Conservation (phyloP, 768 basidiomycete genomes). For the Sutorius australiensis region DNA sequence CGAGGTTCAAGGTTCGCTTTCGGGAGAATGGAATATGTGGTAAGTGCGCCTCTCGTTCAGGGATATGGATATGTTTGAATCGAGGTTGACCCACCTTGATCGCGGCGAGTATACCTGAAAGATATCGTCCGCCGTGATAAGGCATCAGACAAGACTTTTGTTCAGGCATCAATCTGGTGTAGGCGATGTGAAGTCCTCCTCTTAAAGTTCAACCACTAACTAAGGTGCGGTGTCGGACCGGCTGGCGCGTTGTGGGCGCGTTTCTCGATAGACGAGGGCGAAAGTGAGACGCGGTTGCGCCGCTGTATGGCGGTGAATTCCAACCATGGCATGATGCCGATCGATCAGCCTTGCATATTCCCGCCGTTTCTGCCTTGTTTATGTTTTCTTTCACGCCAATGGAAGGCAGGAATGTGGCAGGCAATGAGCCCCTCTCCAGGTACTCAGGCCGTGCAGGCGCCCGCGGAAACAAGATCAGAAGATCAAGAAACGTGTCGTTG, state of each 20-base stretch:
- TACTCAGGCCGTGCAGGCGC: not conserved
- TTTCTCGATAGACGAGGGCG: not conserved
- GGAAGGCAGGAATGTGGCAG: not conserved
- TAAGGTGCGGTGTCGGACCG: not conserved
- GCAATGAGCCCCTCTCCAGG: not conserved
- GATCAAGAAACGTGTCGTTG: not conserved
- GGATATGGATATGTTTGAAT: not conserved
- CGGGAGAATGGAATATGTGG: not conserved
- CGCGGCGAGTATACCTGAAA: not conserved
- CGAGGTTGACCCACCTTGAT: conserved; percentile 3
- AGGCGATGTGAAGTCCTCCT: not conserved
- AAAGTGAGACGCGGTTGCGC: not conserved
- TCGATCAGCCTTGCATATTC: conserved; percentile 2
- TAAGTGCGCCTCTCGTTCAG: not conserved
- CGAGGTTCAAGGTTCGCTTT: conserved; percentile 13
- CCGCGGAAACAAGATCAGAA: not conserved
- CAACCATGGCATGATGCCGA: not conserved
- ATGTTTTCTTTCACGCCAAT: not conserved
- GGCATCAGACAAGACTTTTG: too few relatives aligned
- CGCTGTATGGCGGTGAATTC: not conserved
- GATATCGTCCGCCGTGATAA: too few relatives aligned
- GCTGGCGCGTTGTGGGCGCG: not conserved
- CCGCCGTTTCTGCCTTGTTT: not conserved
- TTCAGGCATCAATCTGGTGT: not conserved
- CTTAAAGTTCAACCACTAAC: not conserved